A percentile compares a stretch with the other conserved stretches of the same genome.
These are phyloP conservation scores for Emiliania huxleyi DNA, from an alignment of 78 protist genomes.

Conservation along the genomic window DNA sequence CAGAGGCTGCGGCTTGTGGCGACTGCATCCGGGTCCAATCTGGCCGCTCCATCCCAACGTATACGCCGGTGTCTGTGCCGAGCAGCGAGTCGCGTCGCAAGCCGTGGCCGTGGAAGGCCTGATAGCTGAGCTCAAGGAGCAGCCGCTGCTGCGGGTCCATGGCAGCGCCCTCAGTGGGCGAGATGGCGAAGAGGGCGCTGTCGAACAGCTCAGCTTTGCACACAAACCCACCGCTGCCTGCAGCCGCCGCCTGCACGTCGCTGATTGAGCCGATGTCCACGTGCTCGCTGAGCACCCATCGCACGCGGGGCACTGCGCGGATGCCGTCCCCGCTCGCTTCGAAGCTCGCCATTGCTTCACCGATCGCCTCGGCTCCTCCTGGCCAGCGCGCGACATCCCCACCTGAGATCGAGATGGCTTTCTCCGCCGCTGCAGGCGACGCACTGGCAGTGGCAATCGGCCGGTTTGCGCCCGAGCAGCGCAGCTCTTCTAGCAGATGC, in stretches of 20 bases:
- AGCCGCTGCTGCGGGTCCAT: constrained; percentile 41
- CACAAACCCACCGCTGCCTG: neutral
- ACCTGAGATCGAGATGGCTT: too few species aligned
- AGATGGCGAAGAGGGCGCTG: neutral
- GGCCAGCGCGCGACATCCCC: neutral
- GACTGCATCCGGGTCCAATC: neutral
- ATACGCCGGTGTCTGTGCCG: neutral
- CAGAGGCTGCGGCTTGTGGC: neutral
- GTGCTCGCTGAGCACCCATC: neutral
- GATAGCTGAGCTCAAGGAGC: neutral
- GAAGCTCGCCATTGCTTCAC: neutral
- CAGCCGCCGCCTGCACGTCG: neutral
- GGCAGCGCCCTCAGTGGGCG: neutral
- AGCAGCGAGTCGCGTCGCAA: too few species aligned
- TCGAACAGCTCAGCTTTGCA: neutral
- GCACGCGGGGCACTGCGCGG: neutral
- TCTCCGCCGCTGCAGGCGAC: too few species aligned
- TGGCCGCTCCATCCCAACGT: neutral
- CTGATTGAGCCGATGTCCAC: neutral
- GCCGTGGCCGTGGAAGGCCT: neutral
- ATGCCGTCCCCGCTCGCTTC: neutral
- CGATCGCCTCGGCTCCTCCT: neutral
- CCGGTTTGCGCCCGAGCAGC: neutral
- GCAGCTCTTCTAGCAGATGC: neutral
- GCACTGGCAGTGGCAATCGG: too few species aligned